Evolutionary conservation across 768 basidiomycete species (phyloP).

Genomic region (Aureoboletus auriporus): DNA sequence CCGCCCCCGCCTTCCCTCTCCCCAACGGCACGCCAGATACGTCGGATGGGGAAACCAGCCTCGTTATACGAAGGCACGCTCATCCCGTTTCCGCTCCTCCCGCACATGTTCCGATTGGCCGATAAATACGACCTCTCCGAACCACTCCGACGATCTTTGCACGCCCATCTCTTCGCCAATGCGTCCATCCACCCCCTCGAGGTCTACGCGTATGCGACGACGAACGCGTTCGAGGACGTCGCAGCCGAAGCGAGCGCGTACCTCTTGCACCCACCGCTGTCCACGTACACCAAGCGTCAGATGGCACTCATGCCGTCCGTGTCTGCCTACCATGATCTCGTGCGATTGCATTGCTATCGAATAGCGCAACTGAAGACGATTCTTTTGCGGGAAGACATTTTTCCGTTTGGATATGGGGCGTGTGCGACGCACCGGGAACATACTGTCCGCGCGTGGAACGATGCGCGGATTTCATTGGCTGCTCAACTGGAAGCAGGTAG

Average conservation of each 20-base stretch:
- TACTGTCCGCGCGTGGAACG: conserved; percentile 49
- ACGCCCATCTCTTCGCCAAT: conserved; percentile 52
- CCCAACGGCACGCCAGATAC: conserved; percentile 22
- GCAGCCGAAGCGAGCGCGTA: conserved; percentile 58
- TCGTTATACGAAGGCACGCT: conserved; percentile 37
- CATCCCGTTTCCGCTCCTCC: conserved; percentile 64
- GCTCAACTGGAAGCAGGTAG: conserved; percentile 52
- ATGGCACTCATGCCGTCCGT: conserved; percentile 53
- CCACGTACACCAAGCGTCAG: conserved; percentile 48
- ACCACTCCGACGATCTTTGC: conserved; percentile 39
- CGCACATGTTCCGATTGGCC: conserved; percentile 49
- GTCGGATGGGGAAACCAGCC: conserved; percentile 30
- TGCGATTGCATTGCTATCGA: conserved; percentile 55
- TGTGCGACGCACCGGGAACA: conserved; percentile 50
- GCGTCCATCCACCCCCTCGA: conserved; percentile 48
- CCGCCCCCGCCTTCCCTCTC: conserved; percentile 41
- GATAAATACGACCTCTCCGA: conserved; percentile 65
- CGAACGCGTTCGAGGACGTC: conserved; percentile 39
- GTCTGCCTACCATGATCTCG: conserved; percentile 59
- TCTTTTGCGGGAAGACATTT: conserved; percentile 57
- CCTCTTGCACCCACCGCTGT: conserved; percentile 50
- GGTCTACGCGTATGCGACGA: conserved; percentile 56
- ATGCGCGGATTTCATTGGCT: conserved; percentile 42
- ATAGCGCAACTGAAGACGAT: conserved; percentile 49
- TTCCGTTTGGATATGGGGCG: conserved; percentile 68